phyloP scores from a whole-genome alignment of 1,284 basidiomycete genomes.

The Ganoderma lingzhi region DNA sequence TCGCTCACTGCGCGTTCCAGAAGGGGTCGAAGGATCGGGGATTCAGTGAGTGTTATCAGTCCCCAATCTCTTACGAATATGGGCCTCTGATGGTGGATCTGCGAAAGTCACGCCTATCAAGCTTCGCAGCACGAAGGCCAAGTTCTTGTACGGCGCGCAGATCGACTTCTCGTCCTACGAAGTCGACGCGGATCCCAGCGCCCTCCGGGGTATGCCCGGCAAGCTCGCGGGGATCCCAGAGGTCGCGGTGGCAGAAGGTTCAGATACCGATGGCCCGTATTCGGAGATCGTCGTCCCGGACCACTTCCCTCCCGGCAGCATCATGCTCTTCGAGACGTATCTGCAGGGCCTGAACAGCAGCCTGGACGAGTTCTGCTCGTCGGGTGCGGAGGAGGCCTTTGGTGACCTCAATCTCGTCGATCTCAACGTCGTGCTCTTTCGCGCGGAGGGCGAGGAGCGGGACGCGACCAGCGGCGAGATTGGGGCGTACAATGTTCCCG shows the following conservation, averaged over 20 bases:
- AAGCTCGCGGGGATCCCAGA: constrained; percentile 71
- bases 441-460: constrained; percentile 89
- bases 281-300: constrained; percentile 86
- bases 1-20: constrained; percentile 90
- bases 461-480: constrained; percentile 81
- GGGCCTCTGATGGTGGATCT: constrained; percentile 14
- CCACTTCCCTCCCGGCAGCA: constrained; percentile 89
- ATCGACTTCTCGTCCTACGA: constrained; percentile 76
- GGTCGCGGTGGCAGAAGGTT: constrained; percentile 60
- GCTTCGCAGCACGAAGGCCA: constrained; percentile 80
- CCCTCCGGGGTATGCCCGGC: constrained; percentile 78
- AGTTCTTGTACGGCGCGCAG: constrained; percentile 82
- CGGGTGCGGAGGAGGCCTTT: constrained; percentile 78
- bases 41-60: constrained; percentile 57
- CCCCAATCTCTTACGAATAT: constrained; percentile 27
- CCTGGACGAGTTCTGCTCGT: constrained; percentile 76
- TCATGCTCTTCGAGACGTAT: constrained; percentile 90
- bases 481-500: constrained; percentile 84
- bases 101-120: constrained; percentile 84
- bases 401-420: constrained; percentile 83
- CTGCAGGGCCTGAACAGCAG: constrained; percentile 71
- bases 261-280: constrained; percentile 74
- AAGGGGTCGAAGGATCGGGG: constrained; percentile 85
- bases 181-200: constrained; percentile 59
- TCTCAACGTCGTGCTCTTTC: constrained; percentile 85